Base-by-base conservation (phyloP, 495 filamentous ascomycete species). In the Choiromyces venosus region DNA sequence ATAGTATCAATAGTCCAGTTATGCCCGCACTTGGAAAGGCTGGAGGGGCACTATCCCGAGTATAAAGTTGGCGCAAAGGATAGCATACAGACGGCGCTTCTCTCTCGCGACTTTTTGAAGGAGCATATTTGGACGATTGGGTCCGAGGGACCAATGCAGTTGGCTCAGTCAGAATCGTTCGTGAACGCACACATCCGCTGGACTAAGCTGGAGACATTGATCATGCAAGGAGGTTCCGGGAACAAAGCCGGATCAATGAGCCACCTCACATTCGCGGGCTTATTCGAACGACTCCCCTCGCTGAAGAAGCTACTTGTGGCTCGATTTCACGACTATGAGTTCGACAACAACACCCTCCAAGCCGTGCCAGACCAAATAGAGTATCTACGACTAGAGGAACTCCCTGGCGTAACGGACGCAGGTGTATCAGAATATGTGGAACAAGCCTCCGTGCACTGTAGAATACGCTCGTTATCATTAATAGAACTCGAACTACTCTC, bases 1-100 rank as follows among this genome's bases (percentile, higher is more conserved):
- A 85, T 94, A 6, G 91, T 92, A 7, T 93, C 92, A 8, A 83
- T 97, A 37, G 88, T 97, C 38, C 93, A 93, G 90, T 88, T 90
- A 7, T 97, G 93, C 80, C 92, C 92, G 14, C 94, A 95, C 79
- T 83, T 97, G 52, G 92, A 96, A 79, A 85, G 87, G 61, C 83
- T 96, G 25, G 82, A 89, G 42, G 93, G 93, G 3, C 88, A 90
- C 74, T 88, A 91, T 78, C 86, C 90, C 10, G 84, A 87, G 10
- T 93, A 93, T 79, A 85, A 88, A 67, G 90, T 92, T 79, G 85
- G 88, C 64, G 93, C 91, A 75, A 89, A 91, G 78, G 89, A 91
- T 52, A 81, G 93, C 12, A 90, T 90, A 29, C 88, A 94, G 78
- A 70, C 76, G 33, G 92, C 93, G 1, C 82, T 97, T 64, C 92